Percentiles rank a stretch among this genome's conserved stretches.
These are phyloP conservation scores for Xylaria digitata DNA, from an alignment of 2,329 filamentous ascomycete genomes.

Conservation along the genomic window DNA sequence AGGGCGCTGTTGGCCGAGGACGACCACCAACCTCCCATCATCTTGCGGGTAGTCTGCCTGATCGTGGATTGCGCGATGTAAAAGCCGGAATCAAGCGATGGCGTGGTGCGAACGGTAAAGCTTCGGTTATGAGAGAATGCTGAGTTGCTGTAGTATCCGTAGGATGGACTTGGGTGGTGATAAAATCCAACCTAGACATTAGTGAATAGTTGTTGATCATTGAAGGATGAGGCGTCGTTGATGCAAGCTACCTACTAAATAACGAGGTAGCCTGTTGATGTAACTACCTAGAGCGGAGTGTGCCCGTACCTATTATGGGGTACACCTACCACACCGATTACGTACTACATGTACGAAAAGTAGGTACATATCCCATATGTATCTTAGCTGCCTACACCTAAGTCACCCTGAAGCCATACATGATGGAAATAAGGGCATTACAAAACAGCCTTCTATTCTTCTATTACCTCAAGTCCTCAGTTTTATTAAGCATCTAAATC, in stretches of 20 bases:
- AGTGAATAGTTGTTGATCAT: background rate
- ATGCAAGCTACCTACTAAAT: slow-evolving; percentile 14
- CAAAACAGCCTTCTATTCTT: no score
- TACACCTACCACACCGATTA: no score
- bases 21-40: slow-evolving; percentile 96
- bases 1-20: slow-evolving; percentile 88
- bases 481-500: no score
- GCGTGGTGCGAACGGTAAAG: background rate
- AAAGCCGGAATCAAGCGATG: slow-evolving; percentile 2
- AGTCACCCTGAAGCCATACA: no score
- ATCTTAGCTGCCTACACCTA: background rate
- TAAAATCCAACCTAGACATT: slow-evolving; percentile 3
- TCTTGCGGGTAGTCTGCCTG: slow-evolving; percentile 41
- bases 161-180: slow-evolving; percentile 2
- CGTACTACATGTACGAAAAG: background rate
- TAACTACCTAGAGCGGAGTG: slow-evolving; percentile 12
- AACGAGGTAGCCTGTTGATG: slow-evolving; percentile 34
- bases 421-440: no score
- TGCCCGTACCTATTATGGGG: background rate
- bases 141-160: background rate
- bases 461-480: no score
- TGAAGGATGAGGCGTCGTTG: slow-evolving; percentile 28
- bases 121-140: background rate
- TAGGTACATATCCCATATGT: background rate
- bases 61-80: slow-evolving; percentile 19